Base-by-base conservation (phyloP, 352 stramenopile species). In the Nannochloropsis limnetica region DNA sequence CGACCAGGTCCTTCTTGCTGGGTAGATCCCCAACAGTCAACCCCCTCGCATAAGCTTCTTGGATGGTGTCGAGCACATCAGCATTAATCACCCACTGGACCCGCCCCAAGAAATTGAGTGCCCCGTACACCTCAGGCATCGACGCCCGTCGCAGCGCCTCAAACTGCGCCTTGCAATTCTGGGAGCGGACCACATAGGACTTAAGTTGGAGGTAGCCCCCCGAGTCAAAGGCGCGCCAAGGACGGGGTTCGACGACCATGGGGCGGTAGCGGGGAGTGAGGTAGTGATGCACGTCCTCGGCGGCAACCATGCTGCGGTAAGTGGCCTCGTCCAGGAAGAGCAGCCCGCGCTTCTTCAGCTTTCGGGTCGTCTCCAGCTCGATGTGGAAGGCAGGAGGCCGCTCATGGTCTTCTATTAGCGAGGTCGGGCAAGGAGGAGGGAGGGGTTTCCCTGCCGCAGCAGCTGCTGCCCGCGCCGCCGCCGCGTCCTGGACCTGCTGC, bases 101-200 rank as follows among this genome's bases (percentile, higher is more conserved):
- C 29, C 82, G 68, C 28, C 84, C 84, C 3, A 87, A 82, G 17
- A 83, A 87, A 68, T 87, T 87, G 14, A 87, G 82, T 2, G 80
- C 80, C 8, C 86, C 9, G 37, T 86, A 87, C 1, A 87, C 80
- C 69, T 74, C 69, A 25, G 25, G 43, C n/a, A 87, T 79, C 27
- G 84, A 43, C 31, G 84, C 84, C n/a, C 32, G 68, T 67, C 81
- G 61, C 32, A 87, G 67, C 15, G 84, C 84, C 17, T 87, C 82
- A 27, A 84, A 80, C 68, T 87, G 84, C 29, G 68, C 80, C 11
- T 74, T 74, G 61, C n/a, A 74, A 15, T 74, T 74, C 20, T 74
- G 61, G 22, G 61, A 74, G 61, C 61, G 61, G 61, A 74, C 61
- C 23, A 80, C 28, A 17, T 27, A 80, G 1, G 32, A 80, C 69